Conservation (phyloP, 257 asterid genomes). For the Solanum peruvianum region DNA sequence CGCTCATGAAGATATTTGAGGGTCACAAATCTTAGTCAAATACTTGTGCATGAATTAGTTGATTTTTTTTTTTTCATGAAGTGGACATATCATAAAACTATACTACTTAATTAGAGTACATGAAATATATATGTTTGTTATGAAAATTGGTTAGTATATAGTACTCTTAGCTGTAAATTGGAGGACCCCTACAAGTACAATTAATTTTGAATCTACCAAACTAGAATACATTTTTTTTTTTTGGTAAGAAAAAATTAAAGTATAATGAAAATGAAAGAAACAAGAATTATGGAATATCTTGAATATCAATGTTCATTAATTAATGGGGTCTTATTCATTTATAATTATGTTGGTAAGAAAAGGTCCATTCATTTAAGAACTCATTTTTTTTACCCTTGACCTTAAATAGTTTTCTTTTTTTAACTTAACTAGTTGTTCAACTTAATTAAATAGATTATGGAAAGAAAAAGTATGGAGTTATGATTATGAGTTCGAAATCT, state of each 20-base stretch:
- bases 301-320: background rate
- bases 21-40: background rate
- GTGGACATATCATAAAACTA: background rate
- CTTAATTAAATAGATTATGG: too few relatives aligned
- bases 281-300: background rate
- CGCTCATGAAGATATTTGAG: background rate
- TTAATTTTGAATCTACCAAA: background rate
- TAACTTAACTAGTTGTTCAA: too few relatives aligned
- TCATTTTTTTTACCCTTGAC: background rate
- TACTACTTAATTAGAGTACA: background rate
- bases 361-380: background rate
- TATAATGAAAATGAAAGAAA: background rate
- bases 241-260: background rate
- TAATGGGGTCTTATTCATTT: background rate
- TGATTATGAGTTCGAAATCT: background rate
- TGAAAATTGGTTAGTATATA: background rate
- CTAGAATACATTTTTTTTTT: background rate
- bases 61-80: background rate
- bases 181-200: conserved; percentile 1
- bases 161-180: background rate
- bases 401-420: background rate
- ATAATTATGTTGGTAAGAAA: background rate
- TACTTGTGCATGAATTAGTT: background rate
- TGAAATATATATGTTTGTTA: background rate
- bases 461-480: background rate